Base-by-base conservation (phyloP, 208 protist species). In the Acanthamoeba quina region DNA sequence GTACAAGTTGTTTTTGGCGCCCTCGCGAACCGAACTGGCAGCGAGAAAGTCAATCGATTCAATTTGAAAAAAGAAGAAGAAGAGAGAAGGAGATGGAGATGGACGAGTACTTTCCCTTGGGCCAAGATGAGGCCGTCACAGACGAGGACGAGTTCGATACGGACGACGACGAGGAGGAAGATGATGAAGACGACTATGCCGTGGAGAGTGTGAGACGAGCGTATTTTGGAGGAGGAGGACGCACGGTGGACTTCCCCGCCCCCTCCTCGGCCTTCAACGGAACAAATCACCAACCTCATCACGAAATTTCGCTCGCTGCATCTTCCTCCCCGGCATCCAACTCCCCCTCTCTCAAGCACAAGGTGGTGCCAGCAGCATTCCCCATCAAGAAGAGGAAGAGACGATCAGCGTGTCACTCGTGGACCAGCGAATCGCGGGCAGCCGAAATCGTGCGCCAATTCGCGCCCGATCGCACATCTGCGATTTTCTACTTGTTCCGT, bases 401-500 rank as follows among this genome's bases (percentile, higher is more conserved):
- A 31, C 49, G 82, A 26, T 90, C 82, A 37, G 82, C 82, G 5
- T 90, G 82, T 52, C 82, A 90, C 49, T 31, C 49, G 24, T 90
- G 82, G 82, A 68, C 82, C 24, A 70, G 0, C 15, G 82, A 90
- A 31, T 7, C 82, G 31, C 5, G 82, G 13, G 82, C 82, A 26
- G 10, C 15, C 34, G 82, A 90, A 66, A 90, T 90, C 49, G 58
- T 60, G 44, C 56, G 58, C 26, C 49, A 90, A 26, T 68, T 70
- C 34, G 56, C 58, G 26, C 49, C 49, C 6, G 82, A 90, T 24
- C 26, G 58, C 29, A 64, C 49, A 49, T 90, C 82, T 31, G 82
- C 82, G 29, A 66, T 90, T 56, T 64, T 47, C 54, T 90, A 90
- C 58, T 52, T 90, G 24, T 90, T 90, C 34, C 49, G 58, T 29